Conservation (phyloP, 768 basidiomycete species). For the Mycena sanguinolenta region DNA sequence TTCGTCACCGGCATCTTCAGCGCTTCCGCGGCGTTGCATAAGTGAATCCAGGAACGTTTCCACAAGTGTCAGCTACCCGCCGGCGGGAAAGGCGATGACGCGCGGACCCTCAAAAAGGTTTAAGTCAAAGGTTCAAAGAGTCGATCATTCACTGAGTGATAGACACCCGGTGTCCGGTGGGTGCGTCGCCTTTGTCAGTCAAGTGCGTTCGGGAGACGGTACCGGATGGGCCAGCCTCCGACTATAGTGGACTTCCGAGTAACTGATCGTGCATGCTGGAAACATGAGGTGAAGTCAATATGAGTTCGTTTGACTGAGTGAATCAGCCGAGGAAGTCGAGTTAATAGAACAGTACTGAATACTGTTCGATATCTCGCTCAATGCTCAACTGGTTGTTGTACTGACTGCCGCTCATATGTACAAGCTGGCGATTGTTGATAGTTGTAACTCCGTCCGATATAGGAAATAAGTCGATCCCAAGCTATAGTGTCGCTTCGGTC, state of each 20-base stretch:
- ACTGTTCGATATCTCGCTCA: background rate
- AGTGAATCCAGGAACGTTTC: background rate
- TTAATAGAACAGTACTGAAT: background rate
- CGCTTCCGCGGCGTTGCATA: background rate
- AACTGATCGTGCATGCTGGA: background rate
- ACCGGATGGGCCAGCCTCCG: background rate
- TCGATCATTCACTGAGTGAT: conserved; percentile 11
- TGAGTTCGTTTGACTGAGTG: background rate
- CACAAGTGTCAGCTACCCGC: background rate
- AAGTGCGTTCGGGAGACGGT: conserved; percentile 3
- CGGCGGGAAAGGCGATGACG: background rate
- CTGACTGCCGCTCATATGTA: background rate
- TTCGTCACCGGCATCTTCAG: background rate
- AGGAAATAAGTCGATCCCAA: too few relatives aligned
- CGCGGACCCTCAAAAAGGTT: conserved; percentile 14
- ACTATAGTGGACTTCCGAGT: conserved; percentile 7
- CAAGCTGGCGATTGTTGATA: background rate
- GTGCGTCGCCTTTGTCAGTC: conserved; percentile 18
- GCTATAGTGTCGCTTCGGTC: too few relatives aligned
- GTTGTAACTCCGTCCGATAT: too few relatives aligned
- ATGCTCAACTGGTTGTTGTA: background rate
- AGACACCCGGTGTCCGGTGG: conserved; percentile 4
- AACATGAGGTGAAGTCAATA: background rate
- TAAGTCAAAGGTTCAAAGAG: conserved; percentile 17
- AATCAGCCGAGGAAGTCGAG: conserved; percentile 9